Base-by-base conservation (phyloP, 805 yeast genomes). In the Saturnispora galanensis region DNA sequence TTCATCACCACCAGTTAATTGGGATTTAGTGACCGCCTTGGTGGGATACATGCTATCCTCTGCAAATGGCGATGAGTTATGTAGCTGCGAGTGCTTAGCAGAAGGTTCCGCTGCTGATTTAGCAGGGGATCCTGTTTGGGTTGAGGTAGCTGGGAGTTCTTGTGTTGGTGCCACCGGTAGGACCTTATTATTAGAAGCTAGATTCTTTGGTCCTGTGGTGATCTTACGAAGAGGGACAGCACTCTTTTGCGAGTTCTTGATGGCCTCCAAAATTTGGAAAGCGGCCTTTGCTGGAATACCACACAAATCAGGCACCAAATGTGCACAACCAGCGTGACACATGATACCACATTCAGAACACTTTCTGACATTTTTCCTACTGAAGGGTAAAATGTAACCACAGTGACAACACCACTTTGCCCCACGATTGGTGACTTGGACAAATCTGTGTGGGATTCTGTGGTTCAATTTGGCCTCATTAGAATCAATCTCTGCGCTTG, bases 401-500 rank as follows among this genome's bases (percentile, higher is more conserved):
- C 99, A 93, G 62, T 93, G 99, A 56, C 97, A 93, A 67, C 99
- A 93, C 99, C 99, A 93, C 59, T 90, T 89, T 2, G 99, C 94
- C 56, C 96, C 94, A 65, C 88, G 81, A 58, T 93, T 93, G 13
- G 93, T 75, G 26, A 79, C 77, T n/a, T 90, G 89, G 53, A 85
- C 96, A 62, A 90, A 90, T 60, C 96, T 78, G 62, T 93, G 99
- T 31, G 98, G 98, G 54, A 93, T 93, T 52, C 95, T 84, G 63
- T 93, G 97, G 57, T 93, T 93, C 62, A 93, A 75, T 62, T 85
- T 81, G 17, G 84, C 76, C 53, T 81, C 90, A 58, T 82, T 88
- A 2, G 77, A 71, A 57, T 80, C 85, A 37, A 70, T 63, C 49
- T 81, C 88, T 4, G 79, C 72, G 47, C 84, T 77, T 3, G 88